A percentile compares a stretch with the other conserved stretches of the same genome.
phyloP scores from a whole-genome alignment of 2,329 filamentous ascomycete genomes.

The Ceratocystis lukuohia region DNA sequence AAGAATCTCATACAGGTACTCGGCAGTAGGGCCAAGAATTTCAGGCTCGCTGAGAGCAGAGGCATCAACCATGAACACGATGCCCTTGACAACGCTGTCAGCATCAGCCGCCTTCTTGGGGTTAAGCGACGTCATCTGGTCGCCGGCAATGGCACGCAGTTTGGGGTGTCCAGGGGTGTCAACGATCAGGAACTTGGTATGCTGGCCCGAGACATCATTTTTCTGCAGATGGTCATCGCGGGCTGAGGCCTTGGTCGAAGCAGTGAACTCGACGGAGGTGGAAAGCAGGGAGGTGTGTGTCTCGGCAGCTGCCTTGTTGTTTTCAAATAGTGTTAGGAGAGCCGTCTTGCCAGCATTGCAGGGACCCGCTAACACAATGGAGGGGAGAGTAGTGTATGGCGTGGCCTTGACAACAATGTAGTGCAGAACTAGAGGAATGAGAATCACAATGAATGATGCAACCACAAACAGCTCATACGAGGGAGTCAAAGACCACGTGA shows the following conservation, averaged over 20 bases:
- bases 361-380: slow-evolving; percentile 69
- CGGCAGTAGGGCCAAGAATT: slow-evolving; percentile 57
- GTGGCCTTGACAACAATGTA: slow-evolving; percentile 54
- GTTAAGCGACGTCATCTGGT: slow-evolving; percentile 23
- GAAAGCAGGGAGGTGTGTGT: slow-evolving; percentile 45
- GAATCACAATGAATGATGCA: slow-evolving; percentile 55
- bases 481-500: slow-evolving; percentile 46
- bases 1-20: slow-evolving; percentile 83
- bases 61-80: slow-evolving; percentile 85
- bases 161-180: slow-evolving; percentile 96
- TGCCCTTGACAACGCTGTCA: slow-evolving; percentile 45
- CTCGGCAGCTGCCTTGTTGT: slow-evolving; percentile 32
- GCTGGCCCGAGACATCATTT: slow-evolving; percentile 40
- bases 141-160: slow-evolving; percentile 54
- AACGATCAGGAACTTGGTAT: slow-evolving; percentile 60
- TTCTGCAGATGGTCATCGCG: slow-evolving; percentile 40
- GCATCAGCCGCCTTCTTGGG: slow-evolving; percentile 21
- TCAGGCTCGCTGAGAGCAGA: slow-evolving; percentile 48
- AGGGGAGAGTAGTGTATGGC: slow-evolving; percentile 55
- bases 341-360: slow-evolving; percentile 77
- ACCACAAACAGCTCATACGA: slow-evolving; percentile 49
- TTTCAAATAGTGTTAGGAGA: slow-evolving; percentile 61
- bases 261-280: slow-evolving; percentile 42
- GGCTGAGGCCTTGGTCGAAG: slow-evolving; percentile 34
- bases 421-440: slow-evolving; percentile 68